These are phyloP conservation scores for Cymbidium sinense DNA, from an alignment of 106 monocot genomes.

Conservation along the genomic window DNA sequence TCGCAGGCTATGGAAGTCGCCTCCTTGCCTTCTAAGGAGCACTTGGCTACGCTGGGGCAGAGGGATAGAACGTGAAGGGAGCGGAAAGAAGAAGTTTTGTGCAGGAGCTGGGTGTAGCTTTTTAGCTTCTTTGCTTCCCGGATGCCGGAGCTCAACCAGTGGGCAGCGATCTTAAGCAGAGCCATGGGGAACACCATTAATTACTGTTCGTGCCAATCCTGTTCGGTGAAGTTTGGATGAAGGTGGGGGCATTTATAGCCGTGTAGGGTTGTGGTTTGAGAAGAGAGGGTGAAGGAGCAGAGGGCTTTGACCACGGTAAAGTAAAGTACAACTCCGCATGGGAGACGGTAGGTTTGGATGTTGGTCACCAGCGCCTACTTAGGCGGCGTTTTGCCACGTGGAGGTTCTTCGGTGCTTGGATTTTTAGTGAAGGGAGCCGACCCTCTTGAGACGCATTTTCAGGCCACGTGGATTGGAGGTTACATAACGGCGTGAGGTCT, in stretches of 20 bases:
- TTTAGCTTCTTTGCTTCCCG: neutral
- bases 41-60: neutral
- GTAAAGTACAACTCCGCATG: neutral
- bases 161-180: neutral
- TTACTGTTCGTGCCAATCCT: too few relatives aligned
- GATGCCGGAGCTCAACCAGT: neutral
- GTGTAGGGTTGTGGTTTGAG: neutral
- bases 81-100: neutral
- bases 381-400: neutral
- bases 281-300: neutral
- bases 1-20: conserved; percentile 28
- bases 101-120: neutral
- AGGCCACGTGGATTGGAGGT: too few relatives aligned
- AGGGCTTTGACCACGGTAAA: neutral
- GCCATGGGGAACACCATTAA: conserved; percentile 1
- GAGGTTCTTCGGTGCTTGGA: neutral
- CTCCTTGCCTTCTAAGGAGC: neutral
- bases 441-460: too few relatives aligned
- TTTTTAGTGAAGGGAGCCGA: too few relatives aligned
- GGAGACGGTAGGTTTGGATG: conserved; percentile 1
- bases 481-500: too few relatives aligned
- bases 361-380: conserved; percentile 2
- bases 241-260: neutral
- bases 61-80: neutral
- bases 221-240: neutral